Evolutionary conservation across 768 basidiomycete species (phyloP).

Genomic region (Calocera cornea): DNA sequence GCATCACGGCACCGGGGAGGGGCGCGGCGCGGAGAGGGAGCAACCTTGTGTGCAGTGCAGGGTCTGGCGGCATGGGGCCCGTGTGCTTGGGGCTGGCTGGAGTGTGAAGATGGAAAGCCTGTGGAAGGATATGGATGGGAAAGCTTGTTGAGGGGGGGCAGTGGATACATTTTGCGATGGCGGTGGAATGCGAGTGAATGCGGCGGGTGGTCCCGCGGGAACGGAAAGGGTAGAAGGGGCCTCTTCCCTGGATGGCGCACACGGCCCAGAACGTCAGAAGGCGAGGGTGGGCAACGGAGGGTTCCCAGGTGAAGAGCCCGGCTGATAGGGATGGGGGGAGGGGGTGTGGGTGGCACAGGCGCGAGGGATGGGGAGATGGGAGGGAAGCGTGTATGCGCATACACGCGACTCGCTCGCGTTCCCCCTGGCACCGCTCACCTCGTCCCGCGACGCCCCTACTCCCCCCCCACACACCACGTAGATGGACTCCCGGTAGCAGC

Average conservation of each 20-base stretch:
- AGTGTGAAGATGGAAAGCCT: neutral
- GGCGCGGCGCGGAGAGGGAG: too few relatives aligned
- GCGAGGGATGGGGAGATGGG: too few relatives aligned
- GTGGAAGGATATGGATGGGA: neutral
- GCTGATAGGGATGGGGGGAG: too few relatives aligned
- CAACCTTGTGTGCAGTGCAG: neutral
- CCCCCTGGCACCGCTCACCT: neutral
- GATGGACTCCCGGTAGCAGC: neutral
- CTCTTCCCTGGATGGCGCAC: too few relatives aligned
- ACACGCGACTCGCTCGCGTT: neutral
- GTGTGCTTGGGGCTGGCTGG: neutral
- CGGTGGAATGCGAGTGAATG: neutral
- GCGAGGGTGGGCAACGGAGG: neutral
- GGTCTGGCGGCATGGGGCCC: neutral
- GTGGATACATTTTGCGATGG: neutral
- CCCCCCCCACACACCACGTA: neutral
- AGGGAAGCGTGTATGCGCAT: neutral
- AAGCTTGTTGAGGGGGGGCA: too few relatives aligned
- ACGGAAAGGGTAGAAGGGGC: neutral
- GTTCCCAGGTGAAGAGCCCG: too few relatives aligned
- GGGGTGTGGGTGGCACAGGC: too few relatives aligned
- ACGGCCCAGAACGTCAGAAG: constrained; percentile 5
- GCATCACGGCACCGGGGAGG: neutral
- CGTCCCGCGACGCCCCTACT: neutral
- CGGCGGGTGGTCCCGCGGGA: neutral